These are phyloP conservation scores for Aspergillus carbonarius DNA, from an alignment of 2,329 filamentous ascomycete species.

Conservation along the genomic window DNA sequence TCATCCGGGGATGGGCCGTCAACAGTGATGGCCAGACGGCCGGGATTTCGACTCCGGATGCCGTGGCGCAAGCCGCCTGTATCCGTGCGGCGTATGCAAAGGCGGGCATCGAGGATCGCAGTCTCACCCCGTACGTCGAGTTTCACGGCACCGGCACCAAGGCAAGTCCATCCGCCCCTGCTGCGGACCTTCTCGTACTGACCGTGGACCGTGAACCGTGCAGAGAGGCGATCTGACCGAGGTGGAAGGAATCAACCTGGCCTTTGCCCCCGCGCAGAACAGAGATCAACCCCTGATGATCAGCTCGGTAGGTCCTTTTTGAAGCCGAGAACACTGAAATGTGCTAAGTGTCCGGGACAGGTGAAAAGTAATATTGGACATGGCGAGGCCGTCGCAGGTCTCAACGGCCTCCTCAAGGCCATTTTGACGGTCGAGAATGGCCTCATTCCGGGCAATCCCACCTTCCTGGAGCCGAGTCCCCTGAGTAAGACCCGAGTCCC, in stretches of 20 bases:
- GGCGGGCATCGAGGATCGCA: constrained; percentile 30
- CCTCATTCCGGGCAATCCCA: constrained; percentile 29
- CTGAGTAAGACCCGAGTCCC: constrained; percentile 21
- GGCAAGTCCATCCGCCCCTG: not conserved
- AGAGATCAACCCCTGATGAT: constrained; percentile 14
- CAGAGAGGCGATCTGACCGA: constrained; percentile 29
- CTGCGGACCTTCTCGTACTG: not conserved
- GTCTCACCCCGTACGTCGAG: constrained; percentile 37
- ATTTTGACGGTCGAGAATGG: constrained; percentile 27
- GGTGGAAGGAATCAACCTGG: constrained; percentile 19
- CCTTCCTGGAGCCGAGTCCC: too few species aligned
- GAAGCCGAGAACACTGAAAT: too few species aligned
- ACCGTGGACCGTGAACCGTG: not conserved
- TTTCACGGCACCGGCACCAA: constrained; percentile 42
- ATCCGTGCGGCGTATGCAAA: constrained; percentile 1
- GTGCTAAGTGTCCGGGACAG: too few species aligned
- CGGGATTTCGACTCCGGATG: constrained; percentile 6
- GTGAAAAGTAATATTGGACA: constrained; percentile 33
- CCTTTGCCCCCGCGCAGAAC: constrained; percentile 13
- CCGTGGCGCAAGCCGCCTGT: constrained; percentile 1
- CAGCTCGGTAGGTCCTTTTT: constrained; percentile 13
- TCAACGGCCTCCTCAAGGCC: constrained; percentile 29
- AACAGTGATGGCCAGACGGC: constrained; percentile 23
- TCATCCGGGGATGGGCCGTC: constrained; percentile 25
- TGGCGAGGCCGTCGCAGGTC: constrained; percentile 25